Evolutionary conservation across 768 basidiomycete species (phyloP).

Genomic region (Rhodosporidiobolus odoratus): DNA sequence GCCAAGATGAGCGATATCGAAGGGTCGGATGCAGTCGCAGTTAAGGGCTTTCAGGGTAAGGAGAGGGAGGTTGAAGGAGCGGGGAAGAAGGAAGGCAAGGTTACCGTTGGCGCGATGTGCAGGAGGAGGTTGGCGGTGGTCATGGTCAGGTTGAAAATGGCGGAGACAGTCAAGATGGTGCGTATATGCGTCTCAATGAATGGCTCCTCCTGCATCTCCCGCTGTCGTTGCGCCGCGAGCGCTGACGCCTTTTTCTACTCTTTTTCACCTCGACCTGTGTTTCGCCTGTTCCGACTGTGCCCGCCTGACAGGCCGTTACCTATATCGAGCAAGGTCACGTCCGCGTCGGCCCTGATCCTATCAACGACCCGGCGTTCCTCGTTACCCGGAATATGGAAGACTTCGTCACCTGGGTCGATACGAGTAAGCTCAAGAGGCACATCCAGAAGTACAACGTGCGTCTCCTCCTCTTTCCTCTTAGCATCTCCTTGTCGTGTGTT

Average conservation of each 20-base stretch:
- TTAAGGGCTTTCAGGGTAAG: slow-evolving; percentile 39
- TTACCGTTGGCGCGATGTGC: slow-evolving; percentile 92
- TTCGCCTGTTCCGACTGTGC: too few species aligned
- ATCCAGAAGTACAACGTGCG: slow-evolving; percentile 96
- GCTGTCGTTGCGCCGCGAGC: too few species aligned
- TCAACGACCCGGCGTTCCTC: slow-evolving; percentile 92
- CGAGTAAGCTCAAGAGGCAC: slow-evolving; percentile 90
- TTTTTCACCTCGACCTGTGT: not conserved
- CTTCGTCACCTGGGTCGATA: slow-evolving; percentile 99
- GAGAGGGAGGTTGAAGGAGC: slow-evolving; percentile 35
- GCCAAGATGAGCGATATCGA: slow-evolving; percentile 82
- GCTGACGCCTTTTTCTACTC: not conserved
- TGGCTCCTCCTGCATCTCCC: not conserved
- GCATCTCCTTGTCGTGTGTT: not conserved
- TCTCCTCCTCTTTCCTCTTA: slow-evolving; percentile 49
- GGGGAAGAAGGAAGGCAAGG: slow-evolving; percentile 62
- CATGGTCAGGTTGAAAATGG: slow-evolving; percentile 80
- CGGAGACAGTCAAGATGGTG: slow-evolving; percentile 88
- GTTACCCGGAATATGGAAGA: slow-evolving; percentile 97
- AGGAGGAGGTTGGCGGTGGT: slow-evolving; percentile 84
- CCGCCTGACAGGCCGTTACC: slow-evolving; percentile 67
- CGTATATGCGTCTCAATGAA: slow-evolving; percentile 45
- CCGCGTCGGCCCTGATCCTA: slow-evolving; percentile 89
- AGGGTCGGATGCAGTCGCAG: slow-evolving; percentile 30
- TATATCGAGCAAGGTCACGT: slow-evolving; percentile 99